Base-by-base conservation (phyloP, 345 rosid genomes). In the Acer saccharum region DNA sequence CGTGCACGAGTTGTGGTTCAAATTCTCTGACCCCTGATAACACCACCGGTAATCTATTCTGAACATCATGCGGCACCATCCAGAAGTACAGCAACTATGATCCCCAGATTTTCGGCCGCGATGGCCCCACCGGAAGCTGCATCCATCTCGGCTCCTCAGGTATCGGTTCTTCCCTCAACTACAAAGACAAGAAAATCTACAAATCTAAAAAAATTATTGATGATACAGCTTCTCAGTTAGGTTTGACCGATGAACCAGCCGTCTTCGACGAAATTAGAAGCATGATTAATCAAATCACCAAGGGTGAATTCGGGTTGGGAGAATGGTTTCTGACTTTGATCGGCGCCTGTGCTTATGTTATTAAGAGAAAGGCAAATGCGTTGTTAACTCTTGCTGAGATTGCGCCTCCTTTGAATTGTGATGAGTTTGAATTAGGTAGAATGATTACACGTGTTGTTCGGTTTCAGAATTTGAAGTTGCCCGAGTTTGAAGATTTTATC, bases 271-370 rank as follows among this genome's bases (percentile, higher is more conserved):
- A 84, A 46, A 82, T 90, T 10, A 87, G 76, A 77, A 63, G 61
- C 44, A 79, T 79, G 88, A 87, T 90, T 66, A n/a, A 48, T 17
- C 17, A 73, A 25, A 82, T 95, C 41, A 93, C 96, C 0, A 85
- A 87, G 3, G 95, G 92, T 2, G 91, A 93, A 44, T 91, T 84
- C 23, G 98, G 97, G 0, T 65, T 2, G 16, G 97, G 92, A 21
- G 87, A 86, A 18, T 93, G 99, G 99, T 93, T 92, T 21, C 12
- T 79, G 0, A 80, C 89, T 77, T 64, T 93, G 74, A 80, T 90
- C 9, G 98, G 96, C 1, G 97, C 96, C 0, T 93, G 93, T 85
- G 81, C 86, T 83, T 95, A 88, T 78, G 85, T 84, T 3, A 60
- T 79, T 25, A 77, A 84, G 76, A 84, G 98, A 83, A 81, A 65